Conservation (phyloP, 2,329 filamentous ascomycete species). For the Tolypocladium ovalisporum region DNA sequence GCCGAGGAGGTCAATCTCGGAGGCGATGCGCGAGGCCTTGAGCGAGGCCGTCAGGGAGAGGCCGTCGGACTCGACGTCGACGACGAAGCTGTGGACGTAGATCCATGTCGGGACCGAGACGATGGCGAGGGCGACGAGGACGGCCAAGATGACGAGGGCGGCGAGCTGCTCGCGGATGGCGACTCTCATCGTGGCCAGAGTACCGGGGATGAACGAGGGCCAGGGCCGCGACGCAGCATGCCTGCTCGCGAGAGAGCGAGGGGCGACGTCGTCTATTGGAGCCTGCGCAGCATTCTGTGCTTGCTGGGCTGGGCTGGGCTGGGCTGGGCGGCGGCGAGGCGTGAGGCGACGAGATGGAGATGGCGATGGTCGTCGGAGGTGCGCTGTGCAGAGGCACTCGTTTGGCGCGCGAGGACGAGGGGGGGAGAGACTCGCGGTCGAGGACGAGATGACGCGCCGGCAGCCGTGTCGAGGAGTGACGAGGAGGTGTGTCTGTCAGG, state of each 20-base stretch:
- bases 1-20: conserved; percentile 69
- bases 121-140: conserved; percentile 59
- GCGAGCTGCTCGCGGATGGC: conserved; percentile 82
- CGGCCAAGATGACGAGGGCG: conserved; percentile 35
- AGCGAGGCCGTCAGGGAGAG: conserved; percentile 73
- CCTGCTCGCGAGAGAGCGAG: background rate
- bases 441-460: too few relatives aligned
- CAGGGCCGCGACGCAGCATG: background rate
- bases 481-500: too few relatives aligned
- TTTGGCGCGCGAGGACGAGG: too few relatives aligned
- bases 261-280: background rate
- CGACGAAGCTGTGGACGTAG: conserved; percentile 44
- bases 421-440: too few relatives aligned
- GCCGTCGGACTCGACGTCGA: conserved; percentile 43
- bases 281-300: background rate
- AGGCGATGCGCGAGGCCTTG: conserved; percentile 71
- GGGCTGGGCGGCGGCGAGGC: too few relatives aligned
- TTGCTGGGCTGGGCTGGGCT: too few relatives aligned
- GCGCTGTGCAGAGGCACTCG: too few relatives aligned
- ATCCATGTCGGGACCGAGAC: conserved; percentile 67
- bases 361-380: too few relatives aligned
- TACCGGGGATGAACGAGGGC: background rate
- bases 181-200: conserved; percentile 60
- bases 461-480: too few relatives aligned
- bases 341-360: too few relatives aligned